Percentiles rank a stretch among this genome's conserved stretches.
These are phyloP conservation scores for Baudoinia panamericana DNA, from an alignment of 495 filamentous ascomycete species.

Conservation along the genomic window DNA sequence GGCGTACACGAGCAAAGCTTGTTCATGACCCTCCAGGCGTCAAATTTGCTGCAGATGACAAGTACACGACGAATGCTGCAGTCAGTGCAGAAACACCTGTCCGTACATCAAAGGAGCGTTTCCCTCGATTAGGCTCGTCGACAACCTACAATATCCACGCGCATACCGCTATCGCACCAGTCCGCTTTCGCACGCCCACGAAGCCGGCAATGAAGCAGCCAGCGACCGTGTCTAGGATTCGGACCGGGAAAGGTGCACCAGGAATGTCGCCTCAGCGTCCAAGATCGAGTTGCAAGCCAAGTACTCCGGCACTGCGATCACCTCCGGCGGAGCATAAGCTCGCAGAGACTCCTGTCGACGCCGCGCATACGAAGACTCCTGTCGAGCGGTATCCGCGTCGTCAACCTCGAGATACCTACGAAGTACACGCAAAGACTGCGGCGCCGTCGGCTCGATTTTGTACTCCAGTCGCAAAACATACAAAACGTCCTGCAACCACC, in stretches of 20 bases:
- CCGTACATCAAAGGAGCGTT: slow-evolving; percentile 2
- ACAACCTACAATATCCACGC: not conserved
- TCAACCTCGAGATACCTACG: not conserved
- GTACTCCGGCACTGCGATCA: no score
- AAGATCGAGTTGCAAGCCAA: no score
- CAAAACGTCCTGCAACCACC: not conserved
- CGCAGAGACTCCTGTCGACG: not conserved
- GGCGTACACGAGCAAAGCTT: no score
- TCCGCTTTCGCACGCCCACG: no score
- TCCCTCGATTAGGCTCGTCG: slow-evolving; percentile 2
- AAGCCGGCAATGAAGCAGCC: no score
- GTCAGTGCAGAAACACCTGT: not conserved
- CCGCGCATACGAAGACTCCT: not conserved
- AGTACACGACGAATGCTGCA: not conserved
- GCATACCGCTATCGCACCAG: not conserved
- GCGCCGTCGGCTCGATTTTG: slow-evolving; percentile 3
- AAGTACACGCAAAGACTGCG: slow-evolving; percentile 9
- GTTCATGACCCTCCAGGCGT: no score
- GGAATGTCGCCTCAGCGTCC: no score
- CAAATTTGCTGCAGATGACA: no score
- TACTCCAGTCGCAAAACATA: not conserved
- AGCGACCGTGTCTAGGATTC: no score
- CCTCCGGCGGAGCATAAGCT: not conserved
- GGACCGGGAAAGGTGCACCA: no score
- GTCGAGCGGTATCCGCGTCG: slow-evolving; percentile 3